A percentile compares a stretch with the other conserved stretches of the same genome.
Evolutionary conservation across 169 alveolate genomes (phyloP).

Genomic region (Plasmodium gonderi): DNA sequence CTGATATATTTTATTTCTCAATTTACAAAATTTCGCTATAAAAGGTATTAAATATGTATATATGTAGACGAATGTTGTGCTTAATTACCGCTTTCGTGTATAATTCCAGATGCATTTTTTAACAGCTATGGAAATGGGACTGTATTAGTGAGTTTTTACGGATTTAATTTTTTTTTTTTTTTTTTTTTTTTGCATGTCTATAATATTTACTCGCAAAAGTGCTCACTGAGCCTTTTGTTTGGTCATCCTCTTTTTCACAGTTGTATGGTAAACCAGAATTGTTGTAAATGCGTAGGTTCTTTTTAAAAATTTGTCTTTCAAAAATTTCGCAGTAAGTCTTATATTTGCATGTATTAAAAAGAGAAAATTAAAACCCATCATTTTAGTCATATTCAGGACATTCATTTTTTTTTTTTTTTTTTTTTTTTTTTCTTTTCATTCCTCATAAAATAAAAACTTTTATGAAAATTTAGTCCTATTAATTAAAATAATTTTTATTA

Average conservation of each 20-base stretch:
- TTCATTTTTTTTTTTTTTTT: not conserved
- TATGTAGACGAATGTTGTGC: not conserved
- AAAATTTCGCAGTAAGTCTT: not conserved
- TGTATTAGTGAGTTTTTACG: not conserved
- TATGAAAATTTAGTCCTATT: not conserved
- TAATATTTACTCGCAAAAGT: not conserved
- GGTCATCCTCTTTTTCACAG: too few relatives aligned
- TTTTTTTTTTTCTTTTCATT: not conserved
- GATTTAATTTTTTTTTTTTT: not conserved
- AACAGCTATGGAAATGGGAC: not conserved
- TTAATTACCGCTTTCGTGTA: not conserved
- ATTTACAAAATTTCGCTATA: not conserved
- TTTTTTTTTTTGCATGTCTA: not conserved
- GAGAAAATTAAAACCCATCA: not conserved
- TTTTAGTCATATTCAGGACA: not conserved
- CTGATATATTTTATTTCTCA: not conserved
- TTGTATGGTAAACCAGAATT: not conserved
- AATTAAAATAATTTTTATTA: not conserved
- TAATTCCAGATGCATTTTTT: not conserved
- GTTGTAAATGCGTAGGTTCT: not conserved
- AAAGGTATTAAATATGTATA: not conserved
- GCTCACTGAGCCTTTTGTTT: not conserved
- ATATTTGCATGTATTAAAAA: not conserved
- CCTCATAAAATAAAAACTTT: not conserved
- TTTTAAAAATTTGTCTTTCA: not conserved